Percentiles rank a stretch among this genome's conserved stretches.
phyloP scores from a whole-genome alignment of 805 yeast genomes.

The Lachancea lanzarotensis region DNA sequence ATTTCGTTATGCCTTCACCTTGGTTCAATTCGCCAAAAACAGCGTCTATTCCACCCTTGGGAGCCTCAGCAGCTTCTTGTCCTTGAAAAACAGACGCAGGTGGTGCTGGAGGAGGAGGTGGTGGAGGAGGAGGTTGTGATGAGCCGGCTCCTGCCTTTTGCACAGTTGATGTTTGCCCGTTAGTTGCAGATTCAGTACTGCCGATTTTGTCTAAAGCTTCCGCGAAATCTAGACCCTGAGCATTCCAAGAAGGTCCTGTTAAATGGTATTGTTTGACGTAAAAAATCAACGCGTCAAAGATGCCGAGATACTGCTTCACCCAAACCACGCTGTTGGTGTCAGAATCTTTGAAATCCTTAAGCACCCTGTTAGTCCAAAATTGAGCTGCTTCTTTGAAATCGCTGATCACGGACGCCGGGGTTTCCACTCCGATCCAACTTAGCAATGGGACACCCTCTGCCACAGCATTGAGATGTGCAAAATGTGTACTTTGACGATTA shows the following conservation, averaged over 20 bases:
- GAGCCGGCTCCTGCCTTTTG: conserved; percentile 31
- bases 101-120: conserved; percentile 93
- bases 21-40: conserved; percentile 86
- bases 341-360: conserved; percentile 74
- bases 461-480: conserved; percentile 71
- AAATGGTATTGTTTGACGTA: conserved; percentile 75
- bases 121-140: too few species aligned
- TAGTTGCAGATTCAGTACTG: conserved; percentile 24
- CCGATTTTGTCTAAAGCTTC: conserved; percentile 37
- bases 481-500: conserved; percentile 59
- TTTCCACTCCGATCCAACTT: conserved; percentile 79
- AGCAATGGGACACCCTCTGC: conserved; percentile 86
- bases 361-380: conserved; percentile 87
- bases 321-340: conserved; percentile 69
- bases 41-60: conserved; percentile 63
- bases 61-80: conserved; percentile 19
- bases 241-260: conserved; percentile 79
- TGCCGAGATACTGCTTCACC: conserved; percentile 59
- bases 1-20: conserved; percentile 79
- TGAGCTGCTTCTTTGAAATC: conserved; percentile 88
- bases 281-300: conserved; percentile 62
- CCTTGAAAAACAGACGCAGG: conserved; percentile 63
- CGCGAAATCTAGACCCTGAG: conserved; percentile 50
- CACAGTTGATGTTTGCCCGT: neutral
- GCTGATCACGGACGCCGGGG: conserved; percentile 69